Base-by-base conservation (phyloP, 352 stramenopile species). In the Phytophthora crassamura region DNA sequence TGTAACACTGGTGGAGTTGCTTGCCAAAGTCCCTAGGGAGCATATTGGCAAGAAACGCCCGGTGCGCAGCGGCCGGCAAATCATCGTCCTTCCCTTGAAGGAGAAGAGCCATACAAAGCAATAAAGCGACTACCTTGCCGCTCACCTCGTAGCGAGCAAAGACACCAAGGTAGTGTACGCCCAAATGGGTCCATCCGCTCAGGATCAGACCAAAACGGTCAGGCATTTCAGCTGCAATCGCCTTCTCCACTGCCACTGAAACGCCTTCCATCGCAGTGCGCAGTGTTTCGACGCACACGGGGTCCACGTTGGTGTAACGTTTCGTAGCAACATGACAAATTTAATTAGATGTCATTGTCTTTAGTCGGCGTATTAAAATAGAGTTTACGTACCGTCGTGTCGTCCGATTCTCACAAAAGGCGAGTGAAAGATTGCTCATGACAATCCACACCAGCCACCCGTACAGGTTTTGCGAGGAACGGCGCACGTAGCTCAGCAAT, bases 381-480 rank as follows among this genome's bases (percentile, higher is more conserved):
- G 5, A 52, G 33, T 40, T 15, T 35, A 18, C 46, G 11, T 42
- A 58, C 36, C 20, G 49, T 58, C 49, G 46, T 10, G 49, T 47
- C 20, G 18, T 2, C 5, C 49, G 35, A 58, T 47, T 58, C 36
- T 58, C 49, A 47, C 36, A 58, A 35, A 61, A 61, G 8, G 30
- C 32, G 41, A 61, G 53, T 36, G 39, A 33, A 3, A 61, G 42
- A 33, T 53, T 61, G 53, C 32, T 45, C 39, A n/a, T 14, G 15
- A 53, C 6, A 14, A 43, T 30, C 39, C 39, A 52, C 9, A 39
- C 16, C 1, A 47, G n/a, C 41, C 53, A 61, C 3, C 53, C 42
- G 33, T 52, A 53, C 4, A 52, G 41, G 33, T 61, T 61, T 34
- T 61, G 53, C n/a, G 32, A 50, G 15, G 53, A 52, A 1, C 25